Percentiles rank a stretch among this genome's conserved stretches.
Evolutionary conservation across 495 filamentous ascomycete genomes (phyloP).

Genomic region (Parmelia sp.): DNA sequence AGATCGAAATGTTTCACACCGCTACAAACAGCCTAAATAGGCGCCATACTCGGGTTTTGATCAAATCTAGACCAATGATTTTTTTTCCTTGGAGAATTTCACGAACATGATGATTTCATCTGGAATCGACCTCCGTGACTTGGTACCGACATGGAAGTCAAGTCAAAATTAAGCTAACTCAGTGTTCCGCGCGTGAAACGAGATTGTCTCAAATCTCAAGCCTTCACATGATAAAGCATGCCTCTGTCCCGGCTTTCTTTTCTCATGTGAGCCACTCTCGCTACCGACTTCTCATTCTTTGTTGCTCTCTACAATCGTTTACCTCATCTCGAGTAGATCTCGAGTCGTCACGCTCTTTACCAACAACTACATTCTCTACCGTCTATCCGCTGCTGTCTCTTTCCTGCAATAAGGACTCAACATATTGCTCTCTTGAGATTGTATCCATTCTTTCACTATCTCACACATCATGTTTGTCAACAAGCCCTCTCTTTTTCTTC

Average conservation of each 20-base stretch:
- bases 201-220: background rate
- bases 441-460: background rate
- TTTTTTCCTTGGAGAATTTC: background rate
- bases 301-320: background rate
- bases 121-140: background rate
- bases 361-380: background rate
- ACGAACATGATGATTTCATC: background rate
- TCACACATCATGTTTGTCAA: background rate
- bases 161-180: background rate
- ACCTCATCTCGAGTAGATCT: background rate
- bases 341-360: background rate
- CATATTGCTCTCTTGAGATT: constrained; percentile 1
- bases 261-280: background rate
- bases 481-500: background rate
- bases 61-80: background rate
- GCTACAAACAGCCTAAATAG: background rate
- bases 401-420: background rate
- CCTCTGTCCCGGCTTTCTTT: background rate
- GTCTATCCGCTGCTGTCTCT: background rate
- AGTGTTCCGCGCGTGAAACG: background rate
- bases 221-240: background rate
- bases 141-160: too few relatives aligned
- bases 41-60: background rate
- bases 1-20: background rate
- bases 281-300: background rate